phyloP scores from a whole-genome alignment of 306 rosid species.

The Citrullus mucosospermus region DNA sequence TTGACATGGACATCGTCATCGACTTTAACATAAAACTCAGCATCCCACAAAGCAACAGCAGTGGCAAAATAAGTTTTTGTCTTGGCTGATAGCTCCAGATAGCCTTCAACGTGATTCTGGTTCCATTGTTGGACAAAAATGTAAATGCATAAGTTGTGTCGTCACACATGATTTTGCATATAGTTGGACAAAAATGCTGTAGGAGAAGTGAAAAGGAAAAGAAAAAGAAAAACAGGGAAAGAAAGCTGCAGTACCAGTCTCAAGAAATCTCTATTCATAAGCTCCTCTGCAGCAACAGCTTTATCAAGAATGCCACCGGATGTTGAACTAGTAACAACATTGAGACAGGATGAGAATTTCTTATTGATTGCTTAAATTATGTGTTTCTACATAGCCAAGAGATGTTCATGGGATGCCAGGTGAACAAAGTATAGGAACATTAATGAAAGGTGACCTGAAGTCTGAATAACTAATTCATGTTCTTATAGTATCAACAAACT shows the following conservation, averaged over 20 bases:
- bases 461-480: not conserved
- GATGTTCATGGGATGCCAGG: not conserved
- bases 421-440: not conserved
- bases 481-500: not conserved
- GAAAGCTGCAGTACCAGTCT: conserved; percentile 40
- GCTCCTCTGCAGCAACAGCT: conserved; percentile 81
- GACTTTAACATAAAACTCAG: conserved; percentile 77
- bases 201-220: not conserved
- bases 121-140: not conserved
- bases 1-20: conserved; percentile 90
- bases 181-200: not conserved
- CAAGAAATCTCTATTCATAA: conserved; percentile 52
- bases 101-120: conserved; percentile 72
- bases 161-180: not conserved
- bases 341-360: not conserved
- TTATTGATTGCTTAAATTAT: not conserved
- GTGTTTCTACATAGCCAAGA: not conserved
- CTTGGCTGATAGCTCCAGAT: conserved; percentile 61
- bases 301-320: conserved; percentile 82
- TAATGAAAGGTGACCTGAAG: not conserved
- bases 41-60: conserved; percentile 69
- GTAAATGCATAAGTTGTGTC: not conserved
- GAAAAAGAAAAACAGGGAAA: not conserved
- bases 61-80: conserved; percentile 64
- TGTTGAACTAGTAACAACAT: conserved; percentile 35